Evolutionary conservation across 1,284 basidiomycete species (phyloP), one percentile per base, ranked within the genome.

Genomic region (Ustilago sp.): DNA sequence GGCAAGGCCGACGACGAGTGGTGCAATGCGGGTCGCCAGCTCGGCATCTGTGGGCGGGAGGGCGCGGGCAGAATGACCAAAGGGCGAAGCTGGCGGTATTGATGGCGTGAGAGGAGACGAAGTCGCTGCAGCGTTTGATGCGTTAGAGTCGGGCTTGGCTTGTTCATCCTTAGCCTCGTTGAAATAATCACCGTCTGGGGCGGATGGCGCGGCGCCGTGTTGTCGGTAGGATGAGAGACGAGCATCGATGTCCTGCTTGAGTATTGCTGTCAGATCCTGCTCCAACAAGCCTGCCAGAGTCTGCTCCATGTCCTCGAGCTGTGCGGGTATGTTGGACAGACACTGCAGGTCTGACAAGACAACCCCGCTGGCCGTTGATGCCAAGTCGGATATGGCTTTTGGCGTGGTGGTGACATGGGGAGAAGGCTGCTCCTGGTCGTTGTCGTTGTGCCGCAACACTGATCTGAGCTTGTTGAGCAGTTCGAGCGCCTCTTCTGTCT

Each of bases 1-100:
- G 17, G 91, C 87, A 43, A 98, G 88, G 0, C 93, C 93, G 35
- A 91, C 88, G 31, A 97, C 86, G 57, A 95, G 86, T 0, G 93
- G 93, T 19, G 89, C 88, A 53, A 94, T 81, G 51, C 90, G 88
- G 70, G 93, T 91, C 55, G 88, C 88, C 34, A 93, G 80, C 3
- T 59, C 60, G 1, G 63, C 60, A 31, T 79, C 74, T 28, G 15
- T 2, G 1, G 53, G 13, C 1, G 73, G 61, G 13, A 73, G 69
- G 2, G 56, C 35, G 8, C 48, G 41, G 15, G 57, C 57, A 17
- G 65, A 62, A 32, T 77, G 57, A 6, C 63, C 66, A 23, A 66
- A 68, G 1, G 74, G 64, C 8, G 67, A 70, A 1, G 62, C 23
- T 19, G 74, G 74, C 15, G 59, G 43, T 19, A 65, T 67, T 47